Evolutionary conservation across 768 basidiomycete species (phyloP).

Genomic region (Psilocybe sp.): DNA sequence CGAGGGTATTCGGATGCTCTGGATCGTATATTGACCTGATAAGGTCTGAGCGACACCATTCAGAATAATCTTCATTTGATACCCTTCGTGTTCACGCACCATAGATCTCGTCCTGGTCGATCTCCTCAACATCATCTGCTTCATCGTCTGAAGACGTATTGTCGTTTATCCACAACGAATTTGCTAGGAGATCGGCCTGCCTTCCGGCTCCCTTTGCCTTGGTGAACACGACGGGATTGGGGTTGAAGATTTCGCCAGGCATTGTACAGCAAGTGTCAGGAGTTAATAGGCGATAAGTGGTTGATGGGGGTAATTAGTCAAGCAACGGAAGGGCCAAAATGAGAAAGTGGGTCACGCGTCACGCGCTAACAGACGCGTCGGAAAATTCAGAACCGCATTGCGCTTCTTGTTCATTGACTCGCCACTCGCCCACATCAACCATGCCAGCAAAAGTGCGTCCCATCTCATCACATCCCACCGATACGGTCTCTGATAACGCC

Average conservation of each 20-base stretch:
- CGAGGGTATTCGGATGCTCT: slow-evolving; percentile 90
- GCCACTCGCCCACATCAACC: neutral
- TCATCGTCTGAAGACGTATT: slow-evolving; percentile 42
- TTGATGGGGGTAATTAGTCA: slow-evolving; percentile 1
- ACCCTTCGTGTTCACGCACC: slow-evolving; percentile 44
- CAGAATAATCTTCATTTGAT: neutral
- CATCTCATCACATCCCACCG: neutral
- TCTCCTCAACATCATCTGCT: slow-evolving; percentile 59
- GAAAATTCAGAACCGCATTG: neutral
- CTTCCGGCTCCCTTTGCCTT: slow-evolving; percentile 45
- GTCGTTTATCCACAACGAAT: slow-evolving; percentile 65
- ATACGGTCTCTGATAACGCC: neutral
- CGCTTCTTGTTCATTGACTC: slow-evolving; percentile 1
- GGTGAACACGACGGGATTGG: slow-evolving; percentile 83
- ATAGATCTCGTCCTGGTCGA: slow-evolving; percentile 91
- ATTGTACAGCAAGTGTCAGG: slow-evolving; percentile 29
- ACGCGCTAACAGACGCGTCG: slow-evolving; percentile 25
- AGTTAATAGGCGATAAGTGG: slow-evolving; percentile 11
- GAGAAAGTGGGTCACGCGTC: slow-evolving; percentile 17
- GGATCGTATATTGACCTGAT: slow-evolving; percentile 92
- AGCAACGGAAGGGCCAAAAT: neutral
- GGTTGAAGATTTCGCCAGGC: slow-evolving; percentile 73
- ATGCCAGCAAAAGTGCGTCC: slow-evolving; percentile 38
- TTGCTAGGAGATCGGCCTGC: slow-evolving; percentile 35
- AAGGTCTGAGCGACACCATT: slow-evolving; percentile 55